Evolutionary conservation across 176 grass and related monocot species (phyloP).

Genomic region (Metroxylon sagu): DNA sequence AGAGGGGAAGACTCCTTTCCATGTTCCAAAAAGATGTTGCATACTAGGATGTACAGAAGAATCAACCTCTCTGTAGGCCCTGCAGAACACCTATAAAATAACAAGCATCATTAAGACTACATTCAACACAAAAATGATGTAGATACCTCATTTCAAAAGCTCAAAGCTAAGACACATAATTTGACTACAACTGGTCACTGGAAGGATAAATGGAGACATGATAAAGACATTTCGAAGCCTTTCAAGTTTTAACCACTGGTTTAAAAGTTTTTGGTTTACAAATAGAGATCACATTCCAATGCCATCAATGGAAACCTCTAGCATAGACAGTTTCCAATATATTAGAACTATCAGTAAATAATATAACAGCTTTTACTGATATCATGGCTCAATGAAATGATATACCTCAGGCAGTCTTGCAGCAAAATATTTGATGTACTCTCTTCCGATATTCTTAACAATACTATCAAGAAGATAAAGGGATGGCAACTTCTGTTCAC

Average conservation of each 20-base stretch:
- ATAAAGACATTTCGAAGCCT: too few species aligned
- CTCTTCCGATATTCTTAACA: conserved; percentile 98
- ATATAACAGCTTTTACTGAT: neutral
- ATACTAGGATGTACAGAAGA: conserved; percentile 82
- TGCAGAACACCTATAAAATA: conserved; percentile 83
- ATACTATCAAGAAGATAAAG: conserved; percentile 97
- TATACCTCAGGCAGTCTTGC: conserved; percentile 68
- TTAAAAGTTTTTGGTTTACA: neutral
- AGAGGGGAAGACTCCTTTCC: conserved; percentile 89
- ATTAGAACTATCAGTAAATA: neutral
- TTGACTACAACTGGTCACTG: too few species aligned
- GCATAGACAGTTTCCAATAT: too few species aligned
- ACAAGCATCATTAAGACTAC: neutral
- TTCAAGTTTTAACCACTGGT: too few species aligned
- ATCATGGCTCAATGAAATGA: conserved; percentile 1
- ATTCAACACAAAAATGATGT: too few species aligned
- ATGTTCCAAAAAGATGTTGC: conserved; percentile 97
- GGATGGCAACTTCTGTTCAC: conserved; percentile 89
- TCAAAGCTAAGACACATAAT: too few species aligned
- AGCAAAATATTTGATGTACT: conserved; percentile 93
- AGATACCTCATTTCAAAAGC: neutral
- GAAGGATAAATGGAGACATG: too few species aligned
- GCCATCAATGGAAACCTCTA: too few species aligned
- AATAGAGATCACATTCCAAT: too few species aligned
- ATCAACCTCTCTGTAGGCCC: conserved; percentile 87